These are phyloP conservation scores for Akanthomyces muscarius DNA, from an alignment of 2,329 filamentous ascomycete genomes.

Conservation along the genomic window DNA sequence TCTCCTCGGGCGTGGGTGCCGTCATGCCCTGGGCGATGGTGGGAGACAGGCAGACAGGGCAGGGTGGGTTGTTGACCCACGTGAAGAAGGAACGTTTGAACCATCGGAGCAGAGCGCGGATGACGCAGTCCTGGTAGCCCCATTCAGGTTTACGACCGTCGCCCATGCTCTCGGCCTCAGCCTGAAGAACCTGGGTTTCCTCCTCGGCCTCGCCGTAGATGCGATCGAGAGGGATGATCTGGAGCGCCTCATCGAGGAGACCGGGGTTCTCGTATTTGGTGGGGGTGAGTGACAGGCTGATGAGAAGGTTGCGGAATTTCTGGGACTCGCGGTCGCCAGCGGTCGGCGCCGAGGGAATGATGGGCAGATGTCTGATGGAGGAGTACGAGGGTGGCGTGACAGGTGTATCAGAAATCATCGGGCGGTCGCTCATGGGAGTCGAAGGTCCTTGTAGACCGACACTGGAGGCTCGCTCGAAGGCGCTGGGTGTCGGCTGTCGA, in stretches of 20 bases:
- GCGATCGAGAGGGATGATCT: conserved; percentile 79
- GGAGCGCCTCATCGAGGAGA: conserved; percentile 84
- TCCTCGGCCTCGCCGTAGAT: conserved; percentile 95
- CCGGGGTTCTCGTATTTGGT: conserved; percentile 96
- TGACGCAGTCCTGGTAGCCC: conserved; percentile 97
- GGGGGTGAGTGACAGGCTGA: conserved; percentile 82
- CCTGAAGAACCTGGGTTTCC: conserved; percentile 81
- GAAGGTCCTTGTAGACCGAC: conserved; percentile 40
- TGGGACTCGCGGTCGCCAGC: conserved; percentile 60
- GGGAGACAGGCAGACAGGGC: conserved; percentile 73
- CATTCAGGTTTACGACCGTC: conserved; percentile 77
- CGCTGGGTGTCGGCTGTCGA: conserved; percentile 58
- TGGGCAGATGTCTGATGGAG: conserved; percentile 47
- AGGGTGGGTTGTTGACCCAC: conserved; percentile 94
- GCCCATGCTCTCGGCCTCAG: conserved; percentile 82
- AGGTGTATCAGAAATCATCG: conserved; percentile 44
- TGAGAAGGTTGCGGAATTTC: conserved; percentile 76
- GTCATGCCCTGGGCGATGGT: conserved; percentile 82
- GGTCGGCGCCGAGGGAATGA: conserved; percentile 68
- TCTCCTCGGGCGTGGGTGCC: conserved; percentile 81
- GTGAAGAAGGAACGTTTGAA: conserved; percentile 94
- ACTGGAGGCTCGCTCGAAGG: conserved; percentile 47
- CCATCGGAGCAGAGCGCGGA: conserved; percentile 83
- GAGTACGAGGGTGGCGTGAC: conserved; percentile 45
- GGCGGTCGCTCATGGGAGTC: conserved; percentile 37